Conservation (phyloP, 768 basidiomycete species). For the Termitomyces sp. region DNA sequence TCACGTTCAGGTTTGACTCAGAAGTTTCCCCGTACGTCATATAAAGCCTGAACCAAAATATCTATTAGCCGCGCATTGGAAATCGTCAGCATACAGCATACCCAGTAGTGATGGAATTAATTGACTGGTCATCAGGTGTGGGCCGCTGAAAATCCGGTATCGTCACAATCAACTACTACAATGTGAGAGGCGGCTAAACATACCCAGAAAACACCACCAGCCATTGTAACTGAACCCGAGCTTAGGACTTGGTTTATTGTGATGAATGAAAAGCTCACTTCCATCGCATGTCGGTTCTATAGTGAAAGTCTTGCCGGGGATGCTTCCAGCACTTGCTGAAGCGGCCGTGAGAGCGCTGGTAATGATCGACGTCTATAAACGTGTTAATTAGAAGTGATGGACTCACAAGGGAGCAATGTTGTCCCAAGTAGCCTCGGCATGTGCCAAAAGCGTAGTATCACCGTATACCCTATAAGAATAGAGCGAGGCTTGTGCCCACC, state of each 20-base stretch:
- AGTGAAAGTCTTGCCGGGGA: conserved; percentile 39
- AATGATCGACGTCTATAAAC: background rate
- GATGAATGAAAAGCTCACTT: conserved; percentile 24
- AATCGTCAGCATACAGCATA: conserved; percentile 22
- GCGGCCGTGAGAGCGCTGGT: conserved; percentile 40
- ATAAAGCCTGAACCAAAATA: conserved; percentile 11
- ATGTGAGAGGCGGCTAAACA: background rate
- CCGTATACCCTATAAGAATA: conserved; percentile 48
- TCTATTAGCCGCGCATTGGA: background rate
- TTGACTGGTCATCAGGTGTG: conserved; percentile 34
- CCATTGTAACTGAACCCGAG: conserved; percentile 38
- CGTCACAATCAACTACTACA: background rate
- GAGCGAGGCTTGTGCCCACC: conserved; percentile 54
- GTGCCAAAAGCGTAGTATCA: conserved; percentile 37
- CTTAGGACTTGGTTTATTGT: background rate
- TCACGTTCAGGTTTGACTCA: background rate
- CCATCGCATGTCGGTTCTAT: conserved; percentile 42
- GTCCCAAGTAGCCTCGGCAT: conserved; percentile 48
- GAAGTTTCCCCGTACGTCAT: conserved; percentile 8
- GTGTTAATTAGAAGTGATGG: background rate
- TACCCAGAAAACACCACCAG: conserved; percentile 57
- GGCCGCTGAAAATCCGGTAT: conserved; percentile 32
- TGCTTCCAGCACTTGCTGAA: conserved; percentile 33
- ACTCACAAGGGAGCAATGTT: conserved; percentile 44
- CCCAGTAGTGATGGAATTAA: conserved; percentile 54